Conservation (phyloP, 371 early-diverging fungal genomes). For the Mortierella sp. region DNA sequence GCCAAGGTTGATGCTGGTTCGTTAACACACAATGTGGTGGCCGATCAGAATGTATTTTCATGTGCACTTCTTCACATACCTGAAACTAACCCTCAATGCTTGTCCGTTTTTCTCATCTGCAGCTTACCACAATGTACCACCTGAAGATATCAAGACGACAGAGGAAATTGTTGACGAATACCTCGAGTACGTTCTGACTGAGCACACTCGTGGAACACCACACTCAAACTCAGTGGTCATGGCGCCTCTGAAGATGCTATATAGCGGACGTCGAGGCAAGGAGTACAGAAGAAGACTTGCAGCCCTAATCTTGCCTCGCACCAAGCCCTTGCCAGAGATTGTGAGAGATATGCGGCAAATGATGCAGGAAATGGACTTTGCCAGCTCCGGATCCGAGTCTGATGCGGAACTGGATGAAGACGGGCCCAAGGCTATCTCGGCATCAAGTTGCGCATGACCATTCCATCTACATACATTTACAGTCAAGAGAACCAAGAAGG, state of each 20-base stretch:
- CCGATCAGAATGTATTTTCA: too few relatives aligned
- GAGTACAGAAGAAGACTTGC: constrained; percentile 41
- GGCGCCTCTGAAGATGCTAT: constrained; percentile 47
- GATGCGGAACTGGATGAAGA: background rate
- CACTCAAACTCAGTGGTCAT: constrained; percentile 47
- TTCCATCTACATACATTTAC: too few relatives aligned
- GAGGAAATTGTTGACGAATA: constrained; percentile 57
- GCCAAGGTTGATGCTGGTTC: constrained; percentile 53
- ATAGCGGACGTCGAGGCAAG: constrained; percentile 32
- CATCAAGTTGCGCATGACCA: background rate
- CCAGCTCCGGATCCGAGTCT: constrained; percentile 5
- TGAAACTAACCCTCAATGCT: too few relatives aligned
- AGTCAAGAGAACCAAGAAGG: too few relatives aligned
- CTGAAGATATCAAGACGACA: constrained; percentile 43
- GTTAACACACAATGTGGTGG: constrained; percentile 8
- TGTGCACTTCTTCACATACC: too few relatives aligned
- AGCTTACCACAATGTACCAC: constrained; percentile 52
- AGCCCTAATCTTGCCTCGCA: constrained; percentile 31
- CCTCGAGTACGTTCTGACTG: constrained; percentile 42
- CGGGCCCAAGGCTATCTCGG: background rate
- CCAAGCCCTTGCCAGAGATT: constrained; percentile 44
- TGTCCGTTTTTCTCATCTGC: background rate
- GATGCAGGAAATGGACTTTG: constrained; percentile 38
- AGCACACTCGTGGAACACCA: constrained; percentile 43
- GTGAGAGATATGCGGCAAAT: constrained; percentile 34